Conservation (phyloP, 169 alveolate genomes). For the Cryptosporidium baileyi region DNA sequence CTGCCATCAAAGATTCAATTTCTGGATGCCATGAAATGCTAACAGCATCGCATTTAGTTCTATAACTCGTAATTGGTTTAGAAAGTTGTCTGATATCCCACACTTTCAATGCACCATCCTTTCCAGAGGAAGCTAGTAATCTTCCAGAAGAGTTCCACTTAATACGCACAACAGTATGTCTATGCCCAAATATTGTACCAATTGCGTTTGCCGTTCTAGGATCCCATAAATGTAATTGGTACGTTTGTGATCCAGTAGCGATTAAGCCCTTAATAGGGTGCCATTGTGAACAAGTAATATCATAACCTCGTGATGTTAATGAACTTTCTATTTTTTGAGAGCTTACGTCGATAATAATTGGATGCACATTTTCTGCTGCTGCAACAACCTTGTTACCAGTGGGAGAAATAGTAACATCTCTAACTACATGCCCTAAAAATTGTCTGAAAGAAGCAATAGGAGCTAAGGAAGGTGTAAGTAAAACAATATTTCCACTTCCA, state of each 20-base stretch:
- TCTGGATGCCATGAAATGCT: constrained; percentile 71
- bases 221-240: constrained; percentile 86
- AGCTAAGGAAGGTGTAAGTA: constrained; percentile 58
- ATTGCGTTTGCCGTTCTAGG: constrained; percentile 79
- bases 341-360: constrained; percentile 61
- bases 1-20: constrained; percentile 59
- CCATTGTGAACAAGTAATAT: constrained; percentile 84
- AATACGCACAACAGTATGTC: constrained; percentile 79
- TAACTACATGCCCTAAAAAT: constrained; percentile 66
- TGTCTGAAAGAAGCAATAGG: constrained; percentile 69
- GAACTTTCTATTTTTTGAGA: constrained; percentile 68
- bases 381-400: constrained; percentile 68
- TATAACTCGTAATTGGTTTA: constrained; percentile 56
- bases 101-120: constrained; percentile 82
- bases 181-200: constrained; percentile 84
- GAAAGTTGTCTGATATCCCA: constrained; percentile 79
- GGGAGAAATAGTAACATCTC: constrained; percentile 68
- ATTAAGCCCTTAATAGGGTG: constrained; percentile 81
- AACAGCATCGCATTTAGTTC: constrained; percentile 67
- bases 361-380: constrained; percentile 68
- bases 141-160: constrained; percentile 62
- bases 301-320: constrained; percentile 63
- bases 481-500: constrained; percentile 66
- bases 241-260: constrained; percentile 85
- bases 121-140: constrained; percentile 75